Base-by-base conservation (phyloP, 2,329 filamentous ascomycete genomes). In the Lecanicillium sp. region DNA sequence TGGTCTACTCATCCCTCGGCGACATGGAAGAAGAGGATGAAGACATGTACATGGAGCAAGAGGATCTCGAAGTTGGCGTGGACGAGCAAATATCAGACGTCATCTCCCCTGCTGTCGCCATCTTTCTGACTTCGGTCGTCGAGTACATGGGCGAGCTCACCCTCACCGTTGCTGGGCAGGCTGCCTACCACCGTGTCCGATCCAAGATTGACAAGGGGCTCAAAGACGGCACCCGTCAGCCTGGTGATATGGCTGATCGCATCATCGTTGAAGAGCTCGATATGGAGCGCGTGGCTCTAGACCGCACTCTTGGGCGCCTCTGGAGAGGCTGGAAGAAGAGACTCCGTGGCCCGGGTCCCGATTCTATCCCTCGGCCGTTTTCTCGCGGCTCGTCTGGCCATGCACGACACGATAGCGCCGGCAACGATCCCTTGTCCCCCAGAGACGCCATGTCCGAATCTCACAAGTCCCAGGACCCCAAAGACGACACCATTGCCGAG, bases 1-100 rank as follows among this genome's bases (percentile, higher is more conserved):
- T 98, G 92, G 90, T 98, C 16, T 96, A 96, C 58, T 96, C 89
- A 8, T 89, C 92, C 8, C 69, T 98, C 6, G 92, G 92, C 32
- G 90, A 98, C 55, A 80, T 98, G 73, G 94, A 98, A 59, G 92
- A 98, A 63, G 89, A 96, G 49, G 92, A 98, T 48, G 92, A 96
- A 59, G 90, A 95, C 54, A 78, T 80, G 36, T 86, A 86, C 53
- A 84, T 94, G 56, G 80, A 88, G 47, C 79, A 87, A 51, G 87
- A 92, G 41, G 76, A 85, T 29, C 69, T 90, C 9, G 75, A 78
- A 28, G 66, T 71, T 34, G 69, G 70, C 37, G 65, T 63, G 17
- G 66, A 73, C 29, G 77, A 80, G 43, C 66, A 73, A 27, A 61
- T 74, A 27, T 76, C 78, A 35, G 82, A 81, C 41, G 72, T 80